Base-by-base conservation (phyloP, 805 yeast genomes). In the Huiozyma naganishii region DNA sequence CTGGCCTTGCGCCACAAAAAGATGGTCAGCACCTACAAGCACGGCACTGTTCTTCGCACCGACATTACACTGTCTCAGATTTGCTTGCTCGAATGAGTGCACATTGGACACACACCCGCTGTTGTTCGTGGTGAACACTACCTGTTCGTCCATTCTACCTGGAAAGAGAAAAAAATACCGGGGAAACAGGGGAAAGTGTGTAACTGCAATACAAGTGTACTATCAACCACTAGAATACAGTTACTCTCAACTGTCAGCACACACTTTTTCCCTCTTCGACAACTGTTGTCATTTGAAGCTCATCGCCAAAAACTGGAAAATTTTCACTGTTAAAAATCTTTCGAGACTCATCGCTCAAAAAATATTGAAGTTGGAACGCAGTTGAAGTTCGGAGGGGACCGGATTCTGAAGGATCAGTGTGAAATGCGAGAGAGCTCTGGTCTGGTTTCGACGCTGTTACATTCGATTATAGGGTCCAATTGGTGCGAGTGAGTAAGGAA, bases 1-100 rank as follows among this genome's bases (percentile, higher is more conserved):
- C 36, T 72, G 75, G n/a, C 69, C 67, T 47, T 81, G 78, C 0
- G 86, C 83, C 7, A 76, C 78, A 48, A 85, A 73, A 10, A 82
- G 56, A 44, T 77, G 71, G 36, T 73, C 73, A 11, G 77, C 76
- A 3, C 80, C 80, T 4, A 78, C 74, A 30, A 70, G 58, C 13
- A 65, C 74, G 3, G 77, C 72, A 17, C 80, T 79, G 54, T 76
- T 66, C 27, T 52, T 52, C 10, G 69, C 62, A 29, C 73, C 67
- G 34, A 72, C 72, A 4, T 79, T 72, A 48, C 64, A 58, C 46
- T 60, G 65, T 45, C 61, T 55, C 39, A 60, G 45, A 48, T 50
- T 55, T 1, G 60, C 44, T 42, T 59, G 64, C 29, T 56, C 64
- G 32, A 51, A 50, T 9, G 63, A 55, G 42, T 60, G 62, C 10